Conservation (phyloP, 352 stramenopile genomes). For the Elongisporangium anandrum region DNA sequence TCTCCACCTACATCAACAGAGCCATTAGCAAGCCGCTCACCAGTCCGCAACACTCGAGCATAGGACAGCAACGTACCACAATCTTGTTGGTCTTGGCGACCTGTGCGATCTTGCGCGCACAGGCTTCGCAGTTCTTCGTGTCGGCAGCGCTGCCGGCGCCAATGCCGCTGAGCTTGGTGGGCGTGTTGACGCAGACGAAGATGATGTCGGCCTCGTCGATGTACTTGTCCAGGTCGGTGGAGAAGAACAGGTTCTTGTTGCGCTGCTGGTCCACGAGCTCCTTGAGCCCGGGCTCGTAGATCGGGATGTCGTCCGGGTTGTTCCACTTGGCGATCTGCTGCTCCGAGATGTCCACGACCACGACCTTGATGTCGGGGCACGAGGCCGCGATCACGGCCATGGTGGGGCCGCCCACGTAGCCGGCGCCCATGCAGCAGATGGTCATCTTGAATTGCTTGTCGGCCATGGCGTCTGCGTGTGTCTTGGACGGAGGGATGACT, state of each 20-base stretch:
- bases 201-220: conserved; percentile 98
- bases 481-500: conserved; percentile 2
- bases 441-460: conserved; percentile 71
- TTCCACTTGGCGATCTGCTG: conserved; percentile 99
- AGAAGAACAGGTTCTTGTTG: conserved; percentile 99
- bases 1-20: conserved; percentile 80
- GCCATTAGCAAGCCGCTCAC: neutral
- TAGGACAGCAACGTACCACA: conserved; percentile 70
- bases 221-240: conserved; percentile 95
- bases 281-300: conserved; percentile 98
- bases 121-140: conserved; percentile 99
- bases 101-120: conserved; percentile 96
- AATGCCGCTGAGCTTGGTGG: conserved; percentile 97
- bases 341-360: conserved; percentile 95
- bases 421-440: conserved; percentile 96
- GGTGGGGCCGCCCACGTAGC: conserved; percentile 98
- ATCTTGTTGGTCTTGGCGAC: conserved; percentile 95
- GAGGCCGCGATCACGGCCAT: conserved; percentile 99
- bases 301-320: conserved; percentile 90
- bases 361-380: conserved; percentile 97
- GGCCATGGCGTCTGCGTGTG: conserved; percentile 2
- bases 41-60: neutral
- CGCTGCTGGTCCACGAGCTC: conserved; percentile 93
- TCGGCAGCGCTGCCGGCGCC: conserved; percentile 97
- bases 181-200: conserved; percentile 99